A percentile compares a stretch with the other conserved stretches of the same genome.
phyloP scores from a whole-genome alignment of 371 early-diverging fungal species.

The Caulochytrium protostelioides region DNA sequence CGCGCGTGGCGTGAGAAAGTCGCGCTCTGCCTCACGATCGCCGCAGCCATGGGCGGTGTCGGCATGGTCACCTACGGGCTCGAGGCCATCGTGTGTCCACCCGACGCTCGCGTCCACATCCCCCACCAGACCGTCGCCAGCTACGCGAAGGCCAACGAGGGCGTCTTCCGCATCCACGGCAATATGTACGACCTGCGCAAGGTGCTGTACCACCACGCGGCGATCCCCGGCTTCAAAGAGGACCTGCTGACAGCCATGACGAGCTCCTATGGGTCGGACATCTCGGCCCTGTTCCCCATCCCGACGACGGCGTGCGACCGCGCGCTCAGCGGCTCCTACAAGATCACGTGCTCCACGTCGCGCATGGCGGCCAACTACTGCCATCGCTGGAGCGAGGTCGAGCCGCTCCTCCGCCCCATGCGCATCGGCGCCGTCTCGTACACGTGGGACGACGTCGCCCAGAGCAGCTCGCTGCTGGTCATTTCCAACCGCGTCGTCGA shows the following conservation, averaged over 20 bases:
- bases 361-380: constrained; percentile 5
- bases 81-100: constrained; percentile 30
- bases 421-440: constrained; percentile 7
- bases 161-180: constrained; percentile 36
- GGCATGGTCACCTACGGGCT: constrained; percentile 38
- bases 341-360: constrained; percentile 5
- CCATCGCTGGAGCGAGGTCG: constrained; percentile 2
- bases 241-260: too few species aligned
- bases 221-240: too few species aligned
- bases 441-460: constrained; percentile 14
- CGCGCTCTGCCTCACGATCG: constrained; percentile 50
- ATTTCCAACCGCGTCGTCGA: too few species aligned
- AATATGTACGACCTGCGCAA: constrained; percentile 44
- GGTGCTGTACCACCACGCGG: constrained; percentile 32
- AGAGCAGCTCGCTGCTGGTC: too few species aligned
- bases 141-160: constrained; percentile 20
- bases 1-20: constrained; percentile 88
- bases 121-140: constrained; percentile 20
- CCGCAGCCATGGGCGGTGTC: constrained; percentile 23
- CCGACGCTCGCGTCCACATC: constrained; percentile 21
- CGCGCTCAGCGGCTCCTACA: not conserved
- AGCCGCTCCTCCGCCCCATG: not conserved
- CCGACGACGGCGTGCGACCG: constrained; percentile 8
- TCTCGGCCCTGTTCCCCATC: constrained; percentile 34
- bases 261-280: too few species aligned